Base-by-base conservation (phyloP, 1,139 yeast species). In the Kodamaea arcana region DNA sequence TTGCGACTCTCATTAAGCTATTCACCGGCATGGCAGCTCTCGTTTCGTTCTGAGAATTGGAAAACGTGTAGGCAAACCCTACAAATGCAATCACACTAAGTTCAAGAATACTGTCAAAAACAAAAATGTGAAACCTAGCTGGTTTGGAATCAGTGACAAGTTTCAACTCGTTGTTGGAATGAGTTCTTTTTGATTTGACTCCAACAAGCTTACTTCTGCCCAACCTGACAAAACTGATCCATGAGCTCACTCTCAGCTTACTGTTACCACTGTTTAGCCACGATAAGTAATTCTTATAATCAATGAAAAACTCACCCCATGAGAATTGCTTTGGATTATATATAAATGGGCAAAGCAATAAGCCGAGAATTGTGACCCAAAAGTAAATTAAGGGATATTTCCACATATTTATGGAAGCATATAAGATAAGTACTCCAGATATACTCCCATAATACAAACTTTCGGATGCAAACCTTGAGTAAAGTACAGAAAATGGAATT, bases 311-410 rank as follows among this genome's bases (percentile, higher is more conserved):
- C 29, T 72, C 78, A n/a, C 56, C 56, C 58, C 68, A 63, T 4
- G 66, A 58, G 39, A 70, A 72, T 41, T 74, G 79, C 41, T 72
- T 68, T 0, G 80, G 80, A 43, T 74, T 74, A 53, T 60, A 74
- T 24, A 73, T 46, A 44, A 69, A 72, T 0, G 80, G 80, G 23
- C 78, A 66, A 14, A 72, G 48, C 24, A 70, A 48, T 25, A 73
- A 55, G 0, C 75, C 75, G 26, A 60, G 31, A 3, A 69, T 58
- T 0, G 76, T 72, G 14, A 69, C 52, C 78, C 79, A 74, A 44
- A 74, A 72, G 45, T 71, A 74, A 1, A 72, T 36, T 32, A 72
- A 54, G 4, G 72, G 63, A 2, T 57, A 39, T 30, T 58, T 65
- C 79, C 79, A 74, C 74, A 71, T 68, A 1, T 66, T 54, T 18